Evolutionary conservation across 306 rosid species (phyloP).

Genomic region (Alnus glutinosa): DNA sequence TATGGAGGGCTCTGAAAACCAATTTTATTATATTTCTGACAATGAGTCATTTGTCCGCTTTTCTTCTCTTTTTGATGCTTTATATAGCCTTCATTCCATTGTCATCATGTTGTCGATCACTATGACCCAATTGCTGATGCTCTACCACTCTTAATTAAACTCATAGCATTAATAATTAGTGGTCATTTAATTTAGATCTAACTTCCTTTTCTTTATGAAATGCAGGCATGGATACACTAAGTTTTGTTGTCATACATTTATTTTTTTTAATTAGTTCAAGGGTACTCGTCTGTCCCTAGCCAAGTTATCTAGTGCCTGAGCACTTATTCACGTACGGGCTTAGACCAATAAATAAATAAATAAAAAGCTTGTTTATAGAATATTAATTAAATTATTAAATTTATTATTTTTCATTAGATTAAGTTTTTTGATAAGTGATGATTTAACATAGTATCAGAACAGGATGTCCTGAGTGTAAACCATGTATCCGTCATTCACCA

Average conservation of each 20-base stretch:
- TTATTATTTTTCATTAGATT: too few species aligned
- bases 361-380: too few species aligned
- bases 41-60: constrained; percentile 19
- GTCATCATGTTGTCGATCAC: constrained; percentile 29
- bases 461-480: too few species aligned
- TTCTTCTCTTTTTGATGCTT: constrained; percentile 9
- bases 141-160: not conserved
- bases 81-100: constrained; percentile 4
- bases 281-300: not conserved
- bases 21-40: constrained; percentile 28
- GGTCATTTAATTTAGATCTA: constrained; percentile 21
- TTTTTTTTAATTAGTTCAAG: not conserved
- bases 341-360: not conserved
- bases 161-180: constrained; percentile 11
- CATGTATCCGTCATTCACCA: too few species aligned
- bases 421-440: too few species aligned
- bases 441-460: too few species aligned
- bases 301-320: not conserved
- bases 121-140: constrained; percentile 26
- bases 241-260: constrained; percentile 28
- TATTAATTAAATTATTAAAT: too few species aligned
- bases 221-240: constrained; percentile 28
- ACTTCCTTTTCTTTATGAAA: constrained; percentile 5
- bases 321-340: not conserved
- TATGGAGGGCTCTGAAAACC: constrained; percentile 23